A percentile compares a stretch with the other conserved stretches of the same genome.
phyloP scores from a whole-genome alignment of 805 yeast genomes.

The Saturnispora bothae region DNA sequence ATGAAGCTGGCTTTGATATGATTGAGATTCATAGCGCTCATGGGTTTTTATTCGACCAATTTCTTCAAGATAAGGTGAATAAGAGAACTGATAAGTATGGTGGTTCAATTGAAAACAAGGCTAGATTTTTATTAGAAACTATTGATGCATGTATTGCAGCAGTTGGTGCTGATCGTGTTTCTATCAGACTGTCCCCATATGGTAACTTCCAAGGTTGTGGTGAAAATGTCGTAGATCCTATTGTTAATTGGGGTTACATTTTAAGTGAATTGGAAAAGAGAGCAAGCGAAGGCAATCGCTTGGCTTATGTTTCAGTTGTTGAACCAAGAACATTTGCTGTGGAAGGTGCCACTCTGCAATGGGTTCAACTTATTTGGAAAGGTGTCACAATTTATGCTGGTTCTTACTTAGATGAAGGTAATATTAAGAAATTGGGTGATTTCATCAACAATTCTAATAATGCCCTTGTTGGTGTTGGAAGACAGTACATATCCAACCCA shows the following conservation, averaged over 20 bases:
- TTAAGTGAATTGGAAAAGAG: slow-evolving; percentile 28
- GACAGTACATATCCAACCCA: slow-evolving; percentile 35
- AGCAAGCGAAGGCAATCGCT: slow-evolving; percentile 16
- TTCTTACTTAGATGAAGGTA: slow-evolving; percentile 21
- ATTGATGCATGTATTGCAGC: slow-evolving; percentile 40
- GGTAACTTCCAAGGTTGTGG: slow-evolving; percentile 30
- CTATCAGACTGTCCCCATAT: slow-evolving; percentile 41
- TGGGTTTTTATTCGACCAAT: slow-evolving; percentile 31
- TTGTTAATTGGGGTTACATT: slow-evolving; percentile 29
- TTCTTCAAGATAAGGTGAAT: slow-evolving; percentile 28
- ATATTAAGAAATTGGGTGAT: slow-evolving; percentile 11
- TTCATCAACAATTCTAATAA: slow-evolving; percentile 25
- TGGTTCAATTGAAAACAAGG: slow-evolving; percentile 33
- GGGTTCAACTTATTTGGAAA: slow-evolving; percentile 16
- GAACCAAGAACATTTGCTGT: slow-evolving; percentile 53
- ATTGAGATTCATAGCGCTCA: slow-evolving; percentile 34
- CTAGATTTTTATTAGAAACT: slow-evolving; percentile 33
- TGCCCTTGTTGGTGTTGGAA: slow-evolving; percentile 33
- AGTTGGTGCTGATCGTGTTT: slow-evolving; percentile 41
- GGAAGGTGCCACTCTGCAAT: slow-evolving; percentile 10
- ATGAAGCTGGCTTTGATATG: slow-evolving; percentile 31
- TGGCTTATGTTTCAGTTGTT: slow-evolving; percentile 21
- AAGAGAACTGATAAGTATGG: slow-evolving; percentile 35
- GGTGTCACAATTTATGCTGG: slow-evolving; percentile 17
- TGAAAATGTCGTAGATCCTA: slow-evolving; percentile 29